Evolutionary conservation across 192 early-diverging fungal species (phyloP).

Genomic region (Mortierella hygrophila): DNA sequence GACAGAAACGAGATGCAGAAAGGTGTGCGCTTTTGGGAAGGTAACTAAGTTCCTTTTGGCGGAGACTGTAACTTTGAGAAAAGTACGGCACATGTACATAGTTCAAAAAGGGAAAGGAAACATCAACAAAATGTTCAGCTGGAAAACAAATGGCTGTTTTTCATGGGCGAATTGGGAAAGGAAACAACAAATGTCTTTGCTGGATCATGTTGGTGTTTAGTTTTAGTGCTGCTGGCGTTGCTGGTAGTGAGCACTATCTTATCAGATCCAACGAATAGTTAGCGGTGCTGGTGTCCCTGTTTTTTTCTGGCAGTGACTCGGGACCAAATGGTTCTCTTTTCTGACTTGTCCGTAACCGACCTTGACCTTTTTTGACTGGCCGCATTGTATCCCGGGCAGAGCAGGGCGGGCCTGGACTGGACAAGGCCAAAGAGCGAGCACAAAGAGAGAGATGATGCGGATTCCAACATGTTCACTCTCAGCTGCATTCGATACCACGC

Average conservation of each 20-base stretch:
- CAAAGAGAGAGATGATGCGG: neutral
- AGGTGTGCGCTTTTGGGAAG: neutral
- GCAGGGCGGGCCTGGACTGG: neutral
- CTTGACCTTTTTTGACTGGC: constrained; percentile 4
- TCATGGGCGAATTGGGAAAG: neutral
- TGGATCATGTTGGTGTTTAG: neutral
- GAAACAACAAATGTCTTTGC: neutral
- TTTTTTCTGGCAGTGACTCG: constrained; percentile 27
- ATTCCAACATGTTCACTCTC: neutral
- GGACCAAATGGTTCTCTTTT: neutral
- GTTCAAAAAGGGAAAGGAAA: neutral
- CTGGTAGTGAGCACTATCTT: constrained; percentile 20
- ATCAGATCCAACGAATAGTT: constrained; percentile 32
- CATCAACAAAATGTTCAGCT: neutral
- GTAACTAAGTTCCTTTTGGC: neutral
- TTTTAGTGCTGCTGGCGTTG: neutral
- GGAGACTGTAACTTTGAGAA: constrained; percentile 13
- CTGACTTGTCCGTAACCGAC: neutral
- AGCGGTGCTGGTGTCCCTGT: neutral
- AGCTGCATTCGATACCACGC: neutral
- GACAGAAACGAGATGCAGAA: constrained; percentile 1
- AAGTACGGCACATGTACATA: neutral
- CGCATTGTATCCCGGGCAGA: neutral
- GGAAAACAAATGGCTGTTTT: neutral
- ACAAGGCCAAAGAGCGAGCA: too few relatives aligned